Evolutionary conservation across 2,329 filamentous ascomycete species (phyloP).

Genomic region (Fusarium anguioides): DNA sequence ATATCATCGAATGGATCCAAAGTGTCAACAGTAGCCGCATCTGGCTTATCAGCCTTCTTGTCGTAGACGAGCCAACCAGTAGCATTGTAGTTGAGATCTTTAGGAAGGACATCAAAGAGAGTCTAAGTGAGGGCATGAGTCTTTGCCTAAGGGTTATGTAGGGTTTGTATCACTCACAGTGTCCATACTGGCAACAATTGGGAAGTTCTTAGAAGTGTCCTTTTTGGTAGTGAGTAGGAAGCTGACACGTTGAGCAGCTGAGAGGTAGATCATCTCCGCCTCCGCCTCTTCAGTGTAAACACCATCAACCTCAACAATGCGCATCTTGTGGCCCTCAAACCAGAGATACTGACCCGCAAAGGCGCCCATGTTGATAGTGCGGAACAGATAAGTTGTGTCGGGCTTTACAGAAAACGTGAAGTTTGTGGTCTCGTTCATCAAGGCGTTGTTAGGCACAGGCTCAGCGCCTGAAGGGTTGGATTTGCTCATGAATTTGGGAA

Average conservation of each 20-base stretch:
- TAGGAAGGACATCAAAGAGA: slow-evolving; percentile 76
- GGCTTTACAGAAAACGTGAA: slow-evolving; percentile 69
- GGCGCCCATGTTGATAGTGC: slow-evolving; percentile 77
- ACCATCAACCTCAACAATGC: slow-evolving; percentile 78
- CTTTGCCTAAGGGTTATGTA: neutral
- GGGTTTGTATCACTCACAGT: slow-evolving; percentile 56
- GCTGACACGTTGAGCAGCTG: slow-evolving; percentile 74
- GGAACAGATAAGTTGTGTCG: slow-evolving; percentile 77
- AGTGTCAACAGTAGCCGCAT: slow-evolving; percentile 66
- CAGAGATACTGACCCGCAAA: slow-evolving; percentile 75
- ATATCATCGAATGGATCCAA: slow-evolving; percentile 81
- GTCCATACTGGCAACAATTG: slow-evolving; percentile 77
- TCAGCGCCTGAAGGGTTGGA: slow-evolving; percentile 68
- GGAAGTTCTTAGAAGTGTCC: slow-evolving; percentile 70
- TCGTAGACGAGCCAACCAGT: slow-evolving; percentile 74
- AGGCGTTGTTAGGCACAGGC: slow-evolving; percentile 73
- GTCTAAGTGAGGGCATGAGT: slow-evolving; percentile 51
- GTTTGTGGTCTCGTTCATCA: slow-evolving; percentile 78
- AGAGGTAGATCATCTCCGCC: slow-evolving; percentile 72
- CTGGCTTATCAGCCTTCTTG: slow-evolving; percentile 56
- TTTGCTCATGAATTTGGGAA: slow-evolving; percentile 63
- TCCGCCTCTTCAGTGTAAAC: slow-evolving; percentile 72
- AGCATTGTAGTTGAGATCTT: slow-evolving; percentile 73
- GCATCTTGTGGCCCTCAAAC: slow-evolving; percentile 75
- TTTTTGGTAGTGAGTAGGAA: slow-evolving; percentile 73